A percentile compares a stretch with the other conserved stretches of the same genome.
Conservation (phyloP, 2,329 filamentous ascomycete species). For the Aspergillus jensenii region DNA sequence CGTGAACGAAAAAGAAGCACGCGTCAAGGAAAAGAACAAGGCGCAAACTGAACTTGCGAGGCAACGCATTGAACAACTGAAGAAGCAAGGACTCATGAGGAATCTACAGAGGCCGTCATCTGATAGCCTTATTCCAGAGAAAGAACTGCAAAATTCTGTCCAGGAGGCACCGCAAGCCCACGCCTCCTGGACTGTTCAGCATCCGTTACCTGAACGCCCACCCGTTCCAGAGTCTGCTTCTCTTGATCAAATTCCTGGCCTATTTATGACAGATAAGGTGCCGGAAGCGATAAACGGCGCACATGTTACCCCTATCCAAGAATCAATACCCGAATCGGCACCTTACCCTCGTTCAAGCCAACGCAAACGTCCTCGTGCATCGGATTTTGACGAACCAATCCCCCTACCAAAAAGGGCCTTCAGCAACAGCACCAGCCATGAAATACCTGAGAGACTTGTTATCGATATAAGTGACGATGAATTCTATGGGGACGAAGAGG, state of each 20-base stretch:
- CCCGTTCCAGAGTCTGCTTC: slow-evolving; percentile 29
- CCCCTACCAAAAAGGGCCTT: slow-evolving; percentile 60
- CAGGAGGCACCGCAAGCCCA: slow-evolving; percentile 8
- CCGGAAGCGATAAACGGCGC: slow-evolving; percentile 6
- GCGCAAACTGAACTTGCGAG: slow-evolving; percentile 74
- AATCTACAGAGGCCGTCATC: slow-evolving; percentile 31
- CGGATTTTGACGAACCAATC: slow-evolving; percentile 66
- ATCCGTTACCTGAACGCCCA: slow-evolving; percentile 40
- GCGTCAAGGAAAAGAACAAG: slow-evolving; percentile 51
- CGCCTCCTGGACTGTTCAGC: slow-evolving; percentile 24
- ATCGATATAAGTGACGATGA: slow-evolving; percentile 84
- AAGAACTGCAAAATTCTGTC: slow-evolving; percentile 4
- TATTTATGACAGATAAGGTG: slow-evolving; percentile 47
- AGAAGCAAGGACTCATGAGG: slow-evolving; percentile 51
- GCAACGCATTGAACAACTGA: slow-evolving; percentile 74
- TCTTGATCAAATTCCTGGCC: slow-evolving; percentile 49
- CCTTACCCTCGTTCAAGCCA: slow-evolving; percentile 25
- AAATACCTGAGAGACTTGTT: slow-evolving; percentile 61
- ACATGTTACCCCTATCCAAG: slow-evolving; percentile 11
- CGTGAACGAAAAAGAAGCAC: slow-evolving; percentile 25
- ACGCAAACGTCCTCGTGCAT: slow-evolving; percentile 64
- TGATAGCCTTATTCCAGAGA: slow-evolving; percentile 7
- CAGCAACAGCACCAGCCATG: slow-evolving; percentile 49
- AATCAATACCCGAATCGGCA: slow-evolving; percentile 19
- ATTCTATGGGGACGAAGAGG: slow-evolving; percentile 36